Evolutionary conservation across 2,329 filamentous ascomycete species (phyloP).

Genomic region (Dactylellina cionopaga): DNA sequence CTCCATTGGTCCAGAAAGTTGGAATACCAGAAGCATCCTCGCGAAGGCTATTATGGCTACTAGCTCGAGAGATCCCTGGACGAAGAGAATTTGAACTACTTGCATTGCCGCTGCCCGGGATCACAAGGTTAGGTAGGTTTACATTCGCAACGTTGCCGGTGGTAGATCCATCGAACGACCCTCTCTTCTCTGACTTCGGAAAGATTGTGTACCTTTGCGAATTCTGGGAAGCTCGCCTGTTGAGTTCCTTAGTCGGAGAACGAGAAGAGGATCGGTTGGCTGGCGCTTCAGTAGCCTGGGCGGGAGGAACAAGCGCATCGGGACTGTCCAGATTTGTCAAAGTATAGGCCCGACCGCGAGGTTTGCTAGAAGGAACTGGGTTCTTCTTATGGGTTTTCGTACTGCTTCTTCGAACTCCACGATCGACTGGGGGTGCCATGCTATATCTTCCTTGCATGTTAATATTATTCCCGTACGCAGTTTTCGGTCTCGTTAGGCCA

Average conservation of each 20-base stretch:
- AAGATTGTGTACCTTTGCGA: conserved; percentile 35
- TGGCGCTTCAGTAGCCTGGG: background rate
- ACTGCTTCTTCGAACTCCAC: conserved; percentile 10
- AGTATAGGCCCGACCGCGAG: conserved; percentile 33
- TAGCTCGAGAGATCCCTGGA: conserved; percentile 20
- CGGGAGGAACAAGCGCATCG: conserved; percentile 1
- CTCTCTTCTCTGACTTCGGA: conserved; percentile 9
- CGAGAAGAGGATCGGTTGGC: conserved; percentile 17
- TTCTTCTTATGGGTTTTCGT: conserved; percentile 15
- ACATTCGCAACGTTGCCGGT: background rate
- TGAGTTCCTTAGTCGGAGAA: conserved; percentile 21
- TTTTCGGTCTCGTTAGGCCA: conserved; percentile 28
- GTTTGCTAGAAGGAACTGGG: background rate
- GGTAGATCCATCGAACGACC: conserved; percentile 7
- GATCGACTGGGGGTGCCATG: conserved; percentile 6
- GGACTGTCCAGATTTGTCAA: conserved; percentile 9
- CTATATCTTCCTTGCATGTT: conserved; percentile 16
- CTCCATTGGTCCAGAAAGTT: conserved; percentile 46
- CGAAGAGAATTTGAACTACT: conserved; percentile 7
- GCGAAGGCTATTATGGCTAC: conserved; percentile 38
- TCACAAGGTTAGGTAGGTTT: conserved; percentile 4
- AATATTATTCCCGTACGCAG: conserved; percentile 31
- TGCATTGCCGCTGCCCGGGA: background rate
- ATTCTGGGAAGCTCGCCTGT: conserved; percentile 3
- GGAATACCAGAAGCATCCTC: conserved; percentile 44